Percentiles rank a stretch among this genome's conserved stretches.
Evolutionary conservation across 306 rosid species (phyloP).

Genomic region (Vachellia pachyceras): DNA sequence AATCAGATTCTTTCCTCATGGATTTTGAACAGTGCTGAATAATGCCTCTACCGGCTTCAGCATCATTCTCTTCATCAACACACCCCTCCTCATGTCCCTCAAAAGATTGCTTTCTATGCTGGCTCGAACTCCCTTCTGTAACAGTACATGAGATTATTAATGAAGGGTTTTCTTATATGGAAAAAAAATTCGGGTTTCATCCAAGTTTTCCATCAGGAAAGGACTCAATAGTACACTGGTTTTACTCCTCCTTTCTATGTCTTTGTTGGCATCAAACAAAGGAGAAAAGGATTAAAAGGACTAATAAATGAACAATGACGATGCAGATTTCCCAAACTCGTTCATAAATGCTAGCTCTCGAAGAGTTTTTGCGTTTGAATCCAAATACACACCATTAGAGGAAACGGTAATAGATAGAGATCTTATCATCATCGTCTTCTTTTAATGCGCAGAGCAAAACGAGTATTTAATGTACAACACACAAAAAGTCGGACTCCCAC

Average conservation of each 20-base stretch:
- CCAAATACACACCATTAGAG: constrained; percentile 42
- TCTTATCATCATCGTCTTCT: constrained; percentile 9
- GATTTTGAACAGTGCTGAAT: constrained; percentile 43
- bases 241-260: constrained; percentile 30
- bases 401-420: constrained; percentile 42
- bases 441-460: constrained; percentile 40
- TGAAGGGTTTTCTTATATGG: background rate
- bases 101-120: constrained; percentile 53
- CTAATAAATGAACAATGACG: constrained; percentile 55
- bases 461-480: constrained; percentile 29
- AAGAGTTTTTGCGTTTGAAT: constrained; percentile 24
- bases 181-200: constrained; percentile 45
- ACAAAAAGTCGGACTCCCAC: constrained; percentile 17
- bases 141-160: constrained; percentile 4
- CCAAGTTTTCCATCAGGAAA: constrained; percentile 51
- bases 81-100: constrained; percentile 70
- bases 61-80: constrained; percentile 67
- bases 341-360: constrained; percentile 32
- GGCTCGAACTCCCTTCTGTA: constrained; percentile 56
- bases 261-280: constrained; percentile 59
- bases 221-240: constrained; percentile 41
- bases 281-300: background rate
- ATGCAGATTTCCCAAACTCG: constrained; percentile 41
- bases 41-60: constrained; percentile 32
- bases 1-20: constrained; percentile 59